Evolutionary conservation across 306 rosid genomes (phyloP), one percentile per base, ranked within the genome.

Genomic region (Vicia sativa): DNA sequence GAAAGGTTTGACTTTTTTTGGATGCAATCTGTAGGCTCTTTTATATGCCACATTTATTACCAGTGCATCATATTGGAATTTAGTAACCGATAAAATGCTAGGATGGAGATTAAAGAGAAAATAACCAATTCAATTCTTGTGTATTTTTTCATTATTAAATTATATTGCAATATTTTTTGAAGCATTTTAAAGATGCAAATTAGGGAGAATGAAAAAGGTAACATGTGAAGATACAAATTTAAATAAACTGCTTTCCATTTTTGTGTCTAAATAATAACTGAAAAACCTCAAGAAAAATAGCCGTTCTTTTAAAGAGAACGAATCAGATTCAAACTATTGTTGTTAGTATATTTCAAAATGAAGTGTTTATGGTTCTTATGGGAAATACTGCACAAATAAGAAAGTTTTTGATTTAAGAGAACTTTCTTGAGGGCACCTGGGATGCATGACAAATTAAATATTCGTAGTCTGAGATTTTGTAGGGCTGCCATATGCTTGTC

Each of bases 1-100:
- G 91, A 85, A 83, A 91, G 97, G 97, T 91, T 76, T 53, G 95
- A 59, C 56, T 14, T 28, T 50, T 50, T 34, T 21, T 5, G 3
- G n/a, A 26, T 55, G 31, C 34, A 38, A 19, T 60, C 68, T 11
- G 53, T 66, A 39, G 48, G 59, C 55, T 55, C 34, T 4, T 71
- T 65, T 50, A 41, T 49, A 39, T 53, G 23, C 62, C 14, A 45
- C 58, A 23, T 13, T 28, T 65, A 31, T 70, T 7, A 44, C 44
- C n/a, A 13, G 34, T 66, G 31, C 31, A 34, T 53, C 60, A 50
- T 31, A 34, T 61, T 39, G 56, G 57, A 43, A 56, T 74, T 71
- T 70, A 44, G 48, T 60, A 42, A 48, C 49, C 49, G 39, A 41
- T 53, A 15, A 76, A 58, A 68, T 26, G 50, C 61, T 60, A 19